A percentile compares a stretch with the other conserved stretches of the same genome.
These are phyloP conservation scores for Massarina eburnea DNA, from an alignment of 2,329 filamentous ascomycete genomes.

Conservation along the genomic window DNA sequence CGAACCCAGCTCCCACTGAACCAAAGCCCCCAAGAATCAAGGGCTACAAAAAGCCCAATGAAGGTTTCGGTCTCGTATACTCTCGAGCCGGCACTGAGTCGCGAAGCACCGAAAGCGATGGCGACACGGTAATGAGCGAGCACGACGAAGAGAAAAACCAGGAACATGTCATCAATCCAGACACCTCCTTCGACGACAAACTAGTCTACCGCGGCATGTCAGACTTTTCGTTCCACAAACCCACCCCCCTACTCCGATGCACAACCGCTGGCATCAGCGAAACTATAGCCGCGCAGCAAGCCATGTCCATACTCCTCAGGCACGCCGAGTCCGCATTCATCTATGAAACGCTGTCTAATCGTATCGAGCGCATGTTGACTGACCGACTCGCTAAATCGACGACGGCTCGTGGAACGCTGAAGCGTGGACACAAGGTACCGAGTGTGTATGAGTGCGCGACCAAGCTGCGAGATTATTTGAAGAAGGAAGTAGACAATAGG, in stretches of 20 bases:
- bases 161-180: background rate
- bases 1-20: too few relatives aligned
- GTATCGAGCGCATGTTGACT: slow-evolving; percentile 28
- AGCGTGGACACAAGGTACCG: background rate
- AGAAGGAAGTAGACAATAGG: slow-evolving; percentile 15
- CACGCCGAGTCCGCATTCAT: slow-evolving; percentile 23
- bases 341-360: slow-evolving; percentile 13
- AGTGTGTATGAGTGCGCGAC: slow-evolving; percentile 12
- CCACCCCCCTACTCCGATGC: slow-evolving; percentile 19
- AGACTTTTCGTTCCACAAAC: slow-evolving; percentile 20
- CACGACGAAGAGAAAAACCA: slow-evolving; percentile 8
- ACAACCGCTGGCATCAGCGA: slow-evolving; percentile 26
- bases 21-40: too few relatives aligned
- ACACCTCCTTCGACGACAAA: slow-evolving; percentile 23
- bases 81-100: too few relatives aligned
- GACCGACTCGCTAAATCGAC: background rate
- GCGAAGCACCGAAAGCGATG: background rate
- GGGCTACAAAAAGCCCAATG: too few relatives aligned
- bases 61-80: too few relatives aligned
- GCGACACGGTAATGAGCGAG: slow-evolving; percentile 6
- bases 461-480: slow-evolving; percentile 21
- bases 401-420: background rate
- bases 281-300: slow-evolving; percentile 17
- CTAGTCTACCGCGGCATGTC: slow-evolving; percentile 25
- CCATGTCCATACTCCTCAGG: slow-evolving; percentile 18